A percentile compares a stretch with the other conserved stretches of the same genome.
These are phyloP conservation scores for Salix brachista DNA, from an alignment of 345 rosid species.

Conservation along the genomic window DNA sequence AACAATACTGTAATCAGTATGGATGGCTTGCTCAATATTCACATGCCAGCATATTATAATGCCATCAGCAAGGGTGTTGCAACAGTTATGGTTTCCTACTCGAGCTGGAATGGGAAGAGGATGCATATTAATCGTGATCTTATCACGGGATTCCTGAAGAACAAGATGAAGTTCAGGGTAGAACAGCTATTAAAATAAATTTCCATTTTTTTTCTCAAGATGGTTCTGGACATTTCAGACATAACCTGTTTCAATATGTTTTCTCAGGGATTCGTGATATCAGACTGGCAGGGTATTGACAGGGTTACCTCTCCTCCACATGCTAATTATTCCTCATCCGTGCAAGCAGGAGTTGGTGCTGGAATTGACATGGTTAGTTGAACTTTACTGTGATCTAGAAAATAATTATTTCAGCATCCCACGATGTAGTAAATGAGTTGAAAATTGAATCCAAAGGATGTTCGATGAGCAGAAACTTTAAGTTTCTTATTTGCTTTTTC, in stretches of 20 bases:
- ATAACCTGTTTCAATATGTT: background rate
- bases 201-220: background rate
- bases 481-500: background rate
- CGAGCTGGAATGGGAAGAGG: constrained; percentile 41
- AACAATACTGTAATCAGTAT: constrained; percentile 25
- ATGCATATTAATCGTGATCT: constrained; percentile 36
- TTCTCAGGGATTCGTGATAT: constrained; percentile 23
- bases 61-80: constrained; percentile 27
- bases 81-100: constrained; percentile 42
- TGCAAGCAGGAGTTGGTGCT: constrained; percentile 25
- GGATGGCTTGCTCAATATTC: constrained; percentile 17
- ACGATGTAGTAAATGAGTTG: background rate
- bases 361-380: constrained; percentile 30
- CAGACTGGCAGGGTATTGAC: constrained; percentile 32
- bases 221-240: background rate
- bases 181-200: background rate
- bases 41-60: constrained; percentile 35
- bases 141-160: constrained; percentile 34
- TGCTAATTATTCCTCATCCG: constrained; percentile 26
- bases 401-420: background rate
- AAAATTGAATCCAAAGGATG: background rate
- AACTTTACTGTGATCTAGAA: background rate
- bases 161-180: constrained; percentile 31
- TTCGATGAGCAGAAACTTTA: too few species aligned
- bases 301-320: constrained; percentile 28